Conservation (phyloP, 345 rosid genomes). For the Salix purpurea region DNA sequence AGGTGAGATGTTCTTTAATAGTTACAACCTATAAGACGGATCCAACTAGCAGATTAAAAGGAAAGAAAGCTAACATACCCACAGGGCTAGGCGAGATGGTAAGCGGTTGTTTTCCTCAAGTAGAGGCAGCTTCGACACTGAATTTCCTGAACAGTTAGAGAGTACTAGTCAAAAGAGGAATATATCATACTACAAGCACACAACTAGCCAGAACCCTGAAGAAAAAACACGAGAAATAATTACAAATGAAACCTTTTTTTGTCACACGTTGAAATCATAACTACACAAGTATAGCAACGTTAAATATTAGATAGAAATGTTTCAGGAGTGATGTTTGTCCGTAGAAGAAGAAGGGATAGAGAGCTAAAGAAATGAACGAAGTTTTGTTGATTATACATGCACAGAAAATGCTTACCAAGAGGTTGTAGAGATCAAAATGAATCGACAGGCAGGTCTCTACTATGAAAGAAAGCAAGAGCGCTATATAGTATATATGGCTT, state of each 20-base stretch:
- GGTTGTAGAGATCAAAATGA: background rate
- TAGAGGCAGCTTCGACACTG: background rate
- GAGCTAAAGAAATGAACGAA: background rate
- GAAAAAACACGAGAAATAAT: background rate
- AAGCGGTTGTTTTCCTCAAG: background rate
- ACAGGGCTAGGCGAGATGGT: background rate
- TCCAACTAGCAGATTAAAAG: background rate
- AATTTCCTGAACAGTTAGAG: background rate
- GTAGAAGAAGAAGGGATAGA: background rate
- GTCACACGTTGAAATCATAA: background rate
- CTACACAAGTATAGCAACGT: background rate
- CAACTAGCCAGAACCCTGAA: background rate
- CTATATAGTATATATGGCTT: background rate
- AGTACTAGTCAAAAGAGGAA: background rate
- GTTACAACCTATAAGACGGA: background rate
- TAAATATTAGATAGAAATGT: background rate
- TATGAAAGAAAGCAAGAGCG: background rate
- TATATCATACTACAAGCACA: background rate
- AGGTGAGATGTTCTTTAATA: fast-evolving
- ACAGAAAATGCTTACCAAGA: background rate
- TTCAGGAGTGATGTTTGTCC: background rate
- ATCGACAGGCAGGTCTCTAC: background rate
- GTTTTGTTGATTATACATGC: background rate
- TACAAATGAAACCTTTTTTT: background rate
- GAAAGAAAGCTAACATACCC: background rate